Percentiles rank a stretch among this genome's conserved stretches.
phyloP scores from a whole-genome alignment of 2,329 filamentous ascomycete species.

The Teratosphaeria viscida region DNA sequence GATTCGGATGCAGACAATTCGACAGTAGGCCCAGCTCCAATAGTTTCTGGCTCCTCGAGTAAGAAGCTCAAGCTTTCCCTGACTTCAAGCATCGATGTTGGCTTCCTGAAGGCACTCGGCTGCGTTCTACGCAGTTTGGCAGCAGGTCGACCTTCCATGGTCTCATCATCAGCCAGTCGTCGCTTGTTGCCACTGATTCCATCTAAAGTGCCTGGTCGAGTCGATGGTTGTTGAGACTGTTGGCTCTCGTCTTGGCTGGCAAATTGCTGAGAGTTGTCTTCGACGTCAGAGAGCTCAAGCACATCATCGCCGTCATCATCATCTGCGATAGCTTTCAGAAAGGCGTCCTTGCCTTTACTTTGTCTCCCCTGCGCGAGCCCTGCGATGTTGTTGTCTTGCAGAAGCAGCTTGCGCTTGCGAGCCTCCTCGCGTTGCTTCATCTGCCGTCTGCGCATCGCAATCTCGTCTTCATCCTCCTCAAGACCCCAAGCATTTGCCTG shows the following conservation, averaged over 20 bases:
- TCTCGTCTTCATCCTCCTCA: conserved; percentile 75
- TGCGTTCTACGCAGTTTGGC: conserved; percentile 23
- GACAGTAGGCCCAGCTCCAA: conserved; percentile 28
- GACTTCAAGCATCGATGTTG: conserved; percentile 67
- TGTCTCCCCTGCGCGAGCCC: conserved; percentile 49
- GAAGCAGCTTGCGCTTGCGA: conserved; percentile 79
- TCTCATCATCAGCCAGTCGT: conserved; percentile 9
- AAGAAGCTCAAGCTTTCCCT: conserved; percentile 74
- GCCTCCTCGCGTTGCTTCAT: conserved; percentile 82
- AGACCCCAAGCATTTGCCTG: conserved; percentile 60
- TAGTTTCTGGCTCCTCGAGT: conserved; percentile 51
- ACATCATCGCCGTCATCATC: conserved; percentile 53
- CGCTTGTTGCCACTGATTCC: conserved; percentile 24
- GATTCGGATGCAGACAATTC: conserved; percentile 35
- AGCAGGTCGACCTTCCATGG: conserved; percentile 7
- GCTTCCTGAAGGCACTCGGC: conserved; percentile 44
- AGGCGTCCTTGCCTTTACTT: conserved; percentile 67
- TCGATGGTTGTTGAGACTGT: conserved; percentile 12
- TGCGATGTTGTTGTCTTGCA: conserved; percentile 80
- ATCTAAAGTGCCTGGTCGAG: conserved; percentile 7
- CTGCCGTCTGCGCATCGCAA: conserved; percentile 58
- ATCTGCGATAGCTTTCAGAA: conserved; percentile 79
- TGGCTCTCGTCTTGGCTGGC: conserved; percentile 23
- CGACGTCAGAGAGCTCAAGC: conserved; percentile 47
- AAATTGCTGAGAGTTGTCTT: conserved; percentile 34